These are phyloP conservation scores for Cetradonia linearis DNA, from an alignment of 495 filamentous ascomycete species.

Conservation along the genomic window DNA sequence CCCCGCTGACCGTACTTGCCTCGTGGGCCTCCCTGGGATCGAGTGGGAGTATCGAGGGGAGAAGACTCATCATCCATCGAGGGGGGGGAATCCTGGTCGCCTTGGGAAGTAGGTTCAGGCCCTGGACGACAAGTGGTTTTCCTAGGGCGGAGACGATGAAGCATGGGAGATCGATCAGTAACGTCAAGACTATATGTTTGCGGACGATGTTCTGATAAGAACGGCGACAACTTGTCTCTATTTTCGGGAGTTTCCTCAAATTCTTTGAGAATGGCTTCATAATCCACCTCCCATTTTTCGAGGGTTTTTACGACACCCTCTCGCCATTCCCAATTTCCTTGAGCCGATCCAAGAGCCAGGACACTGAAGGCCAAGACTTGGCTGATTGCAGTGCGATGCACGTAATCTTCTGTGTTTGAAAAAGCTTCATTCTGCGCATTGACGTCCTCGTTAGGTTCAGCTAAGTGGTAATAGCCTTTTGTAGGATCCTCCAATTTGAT, in stretches of 20 bases:
- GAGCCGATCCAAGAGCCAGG: slow-evolving; percentile 28
- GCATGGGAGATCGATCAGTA: neutral
- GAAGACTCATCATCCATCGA: neutral
- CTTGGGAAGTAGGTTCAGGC: neutral
- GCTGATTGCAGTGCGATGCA: slow-evolving; percentile 36
- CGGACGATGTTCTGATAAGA: neutral
- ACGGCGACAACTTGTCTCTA: neutral
- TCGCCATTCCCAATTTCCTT: neutral
- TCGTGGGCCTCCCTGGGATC: neutral
- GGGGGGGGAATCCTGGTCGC: neutral
- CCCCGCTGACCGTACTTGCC: neutral
- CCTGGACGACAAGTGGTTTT: neutral
- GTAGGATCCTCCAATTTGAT: slow-evolving; percentile 31
- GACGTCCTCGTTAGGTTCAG: slow-evolving; percentile 30
- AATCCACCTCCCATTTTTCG: neutral
- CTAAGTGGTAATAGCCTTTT: slow-evolving; percentile 28
- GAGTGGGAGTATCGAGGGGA: neutral
- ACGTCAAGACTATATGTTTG: neutral
- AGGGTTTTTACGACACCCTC: neutral
- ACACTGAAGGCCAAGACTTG: slow-evolving; percentile 41
- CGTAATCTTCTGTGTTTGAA: slow-evolving; percentile 10
- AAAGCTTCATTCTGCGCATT: slow-evolving; percentile 21
- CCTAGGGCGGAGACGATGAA: neutral
- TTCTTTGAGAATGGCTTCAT: neutral
- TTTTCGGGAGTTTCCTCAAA: neutral